Conservation (phyloP, 176 grass and related monocot species). For the Triticum monococcum region DNA sequence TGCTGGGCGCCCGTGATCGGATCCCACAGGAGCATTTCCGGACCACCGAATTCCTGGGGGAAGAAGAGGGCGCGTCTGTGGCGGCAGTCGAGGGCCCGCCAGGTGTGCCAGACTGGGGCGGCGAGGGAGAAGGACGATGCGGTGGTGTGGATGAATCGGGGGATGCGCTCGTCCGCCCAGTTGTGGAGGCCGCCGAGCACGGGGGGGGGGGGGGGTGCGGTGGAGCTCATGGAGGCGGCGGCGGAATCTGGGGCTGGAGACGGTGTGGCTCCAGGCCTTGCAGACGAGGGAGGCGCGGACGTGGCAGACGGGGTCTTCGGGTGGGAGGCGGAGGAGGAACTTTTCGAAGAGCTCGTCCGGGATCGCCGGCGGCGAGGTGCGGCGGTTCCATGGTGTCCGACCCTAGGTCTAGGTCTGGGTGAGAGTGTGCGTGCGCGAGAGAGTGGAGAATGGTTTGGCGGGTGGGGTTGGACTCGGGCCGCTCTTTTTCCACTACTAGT, state of each 20-base stretch:
- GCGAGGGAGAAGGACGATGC: background rate
- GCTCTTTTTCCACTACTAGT: too few species aligned
- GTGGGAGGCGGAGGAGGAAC: background rate
- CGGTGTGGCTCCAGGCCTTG: background rate
- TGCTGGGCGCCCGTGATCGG: background rate
- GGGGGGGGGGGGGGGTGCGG: background rate
- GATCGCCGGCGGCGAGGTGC: too few species aligned
- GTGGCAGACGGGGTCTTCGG: background rate
- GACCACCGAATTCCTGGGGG: background rate
- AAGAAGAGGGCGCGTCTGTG: background rate
- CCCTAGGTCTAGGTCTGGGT: too few species aligned
- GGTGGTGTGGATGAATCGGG: background rate
- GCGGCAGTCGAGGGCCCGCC: background rate
- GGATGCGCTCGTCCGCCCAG: accelerated
- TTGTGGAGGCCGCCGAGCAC: background rate
- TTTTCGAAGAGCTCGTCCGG: background rate
- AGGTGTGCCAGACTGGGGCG: background rate
- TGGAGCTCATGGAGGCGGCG: background rate
- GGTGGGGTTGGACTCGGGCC: too few species aligned
- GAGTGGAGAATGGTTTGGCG: too few species aligned
- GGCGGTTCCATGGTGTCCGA: background rate
- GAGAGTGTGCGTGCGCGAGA: too few species aligned
- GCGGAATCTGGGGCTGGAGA: background rate
- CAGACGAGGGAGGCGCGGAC: background rate
- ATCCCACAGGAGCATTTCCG: background rate